Evolutionary conservation across 108 stramenopile species (phyloP).

Genomic region (Cyclotella atomus): DNA sequence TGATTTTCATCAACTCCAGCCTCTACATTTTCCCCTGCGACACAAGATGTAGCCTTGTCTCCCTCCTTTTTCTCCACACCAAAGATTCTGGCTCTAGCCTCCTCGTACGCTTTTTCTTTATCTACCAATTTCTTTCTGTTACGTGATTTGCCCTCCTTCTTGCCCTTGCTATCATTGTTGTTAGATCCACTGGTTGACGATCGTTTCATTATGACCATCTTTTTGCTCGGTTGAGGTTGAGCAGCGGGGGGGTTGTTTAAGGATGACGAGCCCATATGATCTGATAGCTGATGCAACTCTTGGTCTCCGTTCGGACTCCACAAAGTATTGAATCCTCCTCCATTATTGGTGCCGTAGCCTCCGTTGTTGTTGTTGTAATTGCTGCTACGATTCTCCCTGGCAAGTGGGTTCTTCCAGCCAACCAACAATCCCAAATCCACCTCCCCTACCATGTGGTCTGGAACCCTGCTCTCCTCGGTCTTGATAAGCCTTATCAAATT

Average conservation of each 20-base stretch:
- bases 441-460: slow-evolving; percentile 48
- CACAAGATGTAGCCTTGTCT: not conserved
- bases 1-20: slow-evolving; percentile 7
- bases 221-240: slow-evolving; percentile 11
- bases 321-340: too few species aligned
- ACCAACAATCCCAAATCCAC: slow-evolving; percentile 47
- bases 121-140: slow-evolving; percentile 65
- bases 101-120: slow-evolving; percentile 91
- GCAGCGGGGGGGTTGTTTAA: not conserved
- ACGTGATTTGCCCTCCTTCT: slow-evolving; percentile 36
- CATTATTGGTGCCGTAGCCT: not conserved
- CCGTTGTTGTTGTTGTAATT: not conserved
- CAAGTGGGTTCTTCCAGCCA: slow-evolving; percentile 46
- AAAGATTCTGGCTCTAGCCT: slow-evolving; percentile 92
- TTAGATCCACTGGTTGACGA: slow-evolving; percentile 24
- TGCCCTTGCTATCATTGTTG: slow-evolving; percentile 27
- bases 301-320: not conserved
- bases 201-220: slow-evolving; percentile 64
- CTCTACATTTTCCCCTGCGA: not conserved
- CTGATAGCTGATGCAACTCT: slow-evolving; percentile 20
- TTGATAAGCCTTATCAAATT: slow-evolving; percentile 54
- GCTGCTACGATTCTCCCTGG: slow-evolving; percentile 12
- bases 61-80: slow-evolving; percentile 28
- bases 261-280: slow-evolving; percentile 20
- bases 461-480: slow-evolving; percentile 44